These are phyloP conservation scores for Neonectria neomacrospora DNA, from an alignment of 2,329 filamentous ascomycete genomes.

Conservation along the genomic window DNA sequence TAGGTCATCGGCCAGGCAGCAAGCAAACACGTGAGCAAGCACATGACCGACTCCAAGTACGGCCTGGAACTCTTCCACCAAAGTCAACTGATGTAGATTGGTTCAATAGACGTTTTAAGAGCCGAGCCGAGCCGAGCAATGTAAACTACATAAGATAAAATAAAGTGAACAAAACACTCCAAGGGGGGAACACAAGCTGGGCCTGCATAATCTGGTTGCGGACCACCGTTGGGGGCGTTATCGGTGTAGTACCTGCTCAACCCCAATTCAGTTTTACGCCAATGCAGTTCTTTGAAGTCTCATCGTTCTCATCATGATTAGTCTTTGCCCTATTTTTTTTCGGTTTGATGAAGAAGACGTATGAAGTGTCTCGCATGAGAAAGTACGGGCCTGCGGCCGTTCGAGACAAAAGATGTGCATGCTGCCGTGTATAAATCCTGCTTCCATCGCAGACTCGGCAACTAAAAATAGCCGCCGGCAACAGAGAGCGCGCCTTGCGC, in stretches of 20 bases:
- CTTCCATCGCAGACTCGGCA: not conserved
- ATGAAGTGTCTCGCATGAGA: slow-evolving; percentile 16
- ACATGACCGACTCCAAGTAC: no score
- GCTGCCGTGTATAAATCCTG: not conserved
- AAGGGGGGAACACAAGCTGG: slow-evolving; percentile 10
- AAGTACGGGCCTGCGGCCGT: slow-evolving; percentile 33
- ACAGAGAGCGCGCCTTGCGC: not conserved
- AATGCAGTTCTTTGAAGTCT: not conserved
- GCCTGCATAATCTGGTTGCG: slow-evolving; percentile 27
- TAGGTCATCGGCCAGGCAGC: slow-evolving; percentile 16
- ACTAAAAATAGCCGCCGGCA: not conserved
- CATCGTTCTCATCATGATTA: not conserved
- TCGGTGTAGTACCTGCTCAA: slow-evolving; percentile 15
- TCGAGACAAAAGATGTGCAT: slow-evolving; percentile 12
- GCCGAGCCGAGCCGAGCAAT: no score
- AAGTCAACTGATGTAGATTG: slow-evolving; percentile 10
- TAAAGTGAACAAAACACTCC: not conserved
- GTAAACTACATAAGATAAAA: not conserved
- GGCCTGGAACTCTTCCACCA: not conserved
- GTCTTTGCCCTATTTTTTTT: not conserved
- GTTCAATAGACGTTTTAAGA: not conserved
- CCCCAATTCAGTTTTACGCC: slow-evolving; percentile 10
- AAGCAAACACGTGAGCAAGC: slow-evolving; percentile 23
- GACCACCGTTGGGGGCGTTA: slow-evolving; percentile 19
- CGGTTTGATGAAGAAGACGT: not conserved